Evolutionary conservation across 371 early-diverging fungal species (phyloP).

Genomic region (Chytridium lagenaria): DNA sequence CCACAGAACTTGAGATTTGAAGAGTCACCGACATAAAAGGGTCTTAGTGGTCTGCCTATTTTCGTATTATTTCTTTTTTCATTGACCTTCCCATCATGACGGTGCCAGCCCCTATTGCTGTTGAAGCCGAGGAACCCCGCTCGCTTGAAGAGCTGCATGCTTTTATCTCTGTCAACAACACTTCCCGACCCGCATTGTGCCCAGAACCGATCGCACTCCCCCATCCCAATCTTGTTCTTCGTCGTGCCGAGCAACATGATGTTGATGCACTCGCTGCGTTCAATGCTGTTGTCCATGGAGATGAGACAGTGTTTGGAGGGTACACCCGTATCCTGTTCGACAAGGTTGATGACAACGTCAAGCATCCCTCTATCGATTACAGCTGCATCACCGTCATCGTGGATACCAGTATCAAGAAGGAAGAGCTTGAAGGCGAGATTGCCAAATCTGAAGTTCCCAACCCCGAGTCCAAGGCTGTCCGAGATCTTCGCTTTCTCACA

Average conservation of each 20-base stretch:
- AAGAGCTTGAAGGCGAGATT: too few relatives aligned
- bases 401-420: conserved; percentile 11
- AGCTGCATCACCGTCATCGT: conserved; percentile 29
- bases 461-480: too few relatives aligned
- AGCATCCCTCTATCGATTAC: conserved; percentile 25
- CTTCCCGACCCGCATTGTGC: conserved; percentile 28
- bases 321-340: conserved; percentile 1
- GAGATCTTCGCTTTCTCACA: too few relatives aligned
- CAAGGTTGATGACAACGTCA: neutral
- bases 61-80: too few relatives aligned
- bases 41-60: too few relatives aligned
- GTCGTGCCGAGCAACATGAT: conserved; percentile 20
- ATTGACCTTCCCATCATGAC: neutral
- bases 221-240: conserved; percentile 19
- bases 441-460: too few relatives aligned
- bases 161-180: conserved; percentile 15
- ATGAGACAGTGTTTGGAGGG: conserved; percentile 2
- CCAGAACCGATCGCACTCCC: conserved; percentile 25
- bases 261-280: conserved; percentile 25
- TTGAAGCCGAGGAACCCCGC: too few relatives aligned
- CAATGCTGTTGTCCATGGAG: conserved; percentile 25
- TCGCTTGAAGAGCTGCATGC: conserved; percentile 20
- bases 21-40: too few relatives aligned
- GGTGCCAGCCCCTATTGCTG: too few relatives aligned
- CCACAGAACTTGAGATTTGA: too few relatives aligned